These are phyloP conservation scores for Pichia deserticola DNA, from an alignment of 805 yeast species.

Conservation along the genomic window DNA sequence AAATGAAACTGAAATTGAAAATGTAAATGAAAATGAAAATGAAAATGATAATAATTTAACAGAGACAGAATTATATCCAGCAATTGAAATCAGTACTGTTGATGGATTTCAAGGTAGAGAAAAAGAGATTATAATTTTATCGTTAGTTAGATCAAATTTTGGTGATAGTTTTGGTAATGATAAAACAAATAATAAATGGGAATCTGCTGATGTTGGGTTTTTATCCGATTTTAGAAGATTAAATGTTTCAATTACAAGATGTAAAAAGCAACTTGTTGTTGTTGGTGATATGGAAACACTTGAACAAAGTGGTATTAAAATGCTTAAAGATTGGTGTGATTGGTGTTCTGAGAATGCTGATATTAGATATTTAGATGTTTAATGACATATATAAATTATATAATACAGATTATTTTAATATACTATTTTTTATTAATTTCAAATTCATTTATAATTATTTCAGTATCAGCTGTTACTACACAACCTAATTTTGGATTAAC, in stretches of 20 bases:
- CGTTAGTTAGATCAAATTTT: slow-evolving; percentile 73
- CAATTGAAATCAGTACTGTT: slow-evolving; percentile 76
- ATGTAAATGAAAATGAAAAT: slow-evolving; percentile 8
- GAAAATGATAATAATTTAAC: not conserved
- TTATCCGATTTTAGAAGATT: slow-evolving; percentile 69
- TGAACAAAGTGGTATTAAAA: slow-evolving; percentile 35
- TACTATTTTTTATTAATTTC: not conserved
- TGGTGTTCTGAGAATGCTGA: slow-evolving; percentile 66
- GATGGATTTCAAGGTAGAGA: slow-evolving; percentile 98
- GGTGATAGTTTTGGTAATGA: not conserved
- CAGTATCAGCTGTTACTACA: slow-evolving; percentile 59
- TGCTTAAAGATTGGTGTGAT: slow-evolving; percentile 56
- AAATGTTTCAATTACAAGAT: slow-evolving; percentile 91
- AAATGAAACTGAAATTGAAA: slow-evolving; percentile 9
- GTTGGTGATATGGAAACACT: slow-evolving; percentile 81
- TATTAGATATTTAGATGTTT: slow-evolving; percentile 56
- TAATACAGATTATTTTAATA: slow-evolving; percentile 16
- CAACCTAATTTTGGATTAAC: slow-evolving; percentile 57
- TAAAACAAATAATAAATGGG: slow-evolving; percentile 23
- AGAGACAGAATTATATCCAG: slow-evolving; percentile 31
- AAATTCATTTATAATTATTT: slow-evolving; percentile 35
- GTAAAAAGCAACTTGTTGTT: slow-evolving; percentile 76
- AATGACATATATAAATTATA: slow-evolving; percentile 13
- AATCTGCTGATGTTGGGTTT: slow-evolving; percentile 63
- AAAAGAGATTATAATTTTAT: slow-evolving; percentile 74